A percentile compares a stretch with the other conserved stretches of the same genome.
Conservation (phyloP, 2,329 filamentous ascomycete genomes). For the Colletotrichum sp. region DNA sequence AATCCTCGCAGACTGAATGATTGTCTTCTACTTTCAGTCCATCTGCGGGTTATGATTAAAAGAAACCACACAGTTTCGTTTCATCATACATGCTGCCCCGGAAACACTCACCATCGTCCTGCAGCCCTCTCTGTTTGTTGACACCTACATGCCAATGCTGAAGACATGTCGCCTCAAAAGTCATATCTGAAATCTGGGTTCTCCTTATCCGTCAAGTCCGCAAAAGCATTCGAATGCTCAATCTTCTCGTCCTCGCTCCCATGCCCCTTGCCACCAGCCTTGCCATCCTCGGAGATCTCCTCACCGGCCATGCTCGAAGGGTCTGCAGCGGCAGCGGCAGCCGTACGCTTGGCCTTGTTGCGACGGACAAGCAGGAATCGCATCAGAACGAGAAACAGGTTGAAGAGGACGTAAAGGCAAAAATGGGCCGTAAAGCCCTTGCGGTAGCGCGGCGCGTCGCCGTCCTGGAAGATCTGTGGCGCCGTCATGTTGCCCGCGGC, state of each 20-base stretch:
- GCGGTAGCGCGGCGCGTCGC: constrained; percentile 62
- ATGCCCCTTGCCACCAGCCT: not conserved
- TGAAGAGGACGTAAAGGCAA: constrained; percentile 38
- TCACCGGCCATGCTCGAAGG: not conserved
- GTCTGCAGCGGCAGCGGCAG: not conserved
- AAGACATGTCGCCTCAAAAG: not conserved
- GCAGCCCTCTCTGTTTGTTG: not conserved
- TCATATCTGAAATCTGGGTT: constrained; percentile 24
- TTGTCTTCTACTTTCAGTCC: not conserved
- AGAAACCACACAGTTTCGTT: not conserved
- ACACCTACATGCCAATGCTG: not conserved
- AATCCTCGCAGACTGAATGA: not conserved
- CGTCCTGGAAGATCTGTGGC: constrained; percentile 63
- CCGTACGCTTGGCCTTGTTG: constrained; percentile 21
- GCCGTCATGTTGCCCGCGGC: constrained; percentile 68
- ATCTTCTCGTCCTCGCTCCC: constrained; percentile 15
- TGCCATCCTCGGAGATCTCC: not conserved
- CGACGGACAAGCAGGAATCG: constrained; percentile 29
- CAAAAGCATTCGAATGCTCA: constrained; percentile 21
- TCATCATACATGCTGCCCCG: not conserved
- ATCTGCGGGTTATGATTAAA: not conserved
- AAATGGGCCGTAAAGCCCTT: constrained; percentile 40
- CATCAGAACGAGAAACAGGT: constrained; percentile 29
- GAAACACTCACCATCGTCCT: not conserved
- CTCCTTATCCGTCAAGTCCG: constrained; percentile 24